phyloP scores from a whole-genome alignment of 805 yeast genomes.

The Grigorovia yakushimaensis region DNA sequence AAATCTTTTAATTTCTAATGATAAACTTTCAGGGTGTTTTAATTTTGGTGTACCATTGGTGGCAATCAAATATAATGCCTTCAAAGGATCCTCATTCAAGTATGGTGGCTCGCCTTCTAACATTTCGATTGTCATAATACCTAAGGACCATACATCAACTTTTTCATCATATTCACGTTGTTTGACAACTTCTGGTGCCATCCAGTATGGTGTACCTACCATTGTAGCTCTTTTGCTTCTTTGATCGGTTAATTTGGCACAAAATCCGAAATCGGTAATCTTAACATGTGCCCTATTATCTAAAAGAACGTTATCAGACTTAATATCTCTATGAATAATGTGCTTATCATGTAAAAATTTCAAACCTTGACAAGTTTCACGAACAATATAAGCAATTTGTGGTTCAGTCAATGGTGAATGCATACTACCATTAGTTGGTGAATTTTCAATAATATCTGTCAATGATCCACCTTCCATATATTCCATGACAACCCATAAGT shows the following conservation, averaged over 20 bases:
- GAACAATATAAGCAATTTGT: conserved; percentile 86
- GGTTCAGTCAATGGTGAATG: conserved; percentile 52
- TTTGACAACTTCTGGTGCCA: conserved; percentile 98
- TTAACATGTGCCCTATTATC: conserved; percentile 80
- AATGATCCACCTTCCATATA: conserved; percentile 98
- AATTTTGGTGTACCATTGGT: conserved; percentile 95
- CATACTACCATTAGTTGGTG: conserved; percentile 38
- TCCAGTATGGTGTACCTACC: conserved; percentile 99
- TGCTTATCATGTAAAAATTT: conserved; percentile 86
- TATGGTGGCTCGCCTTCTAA: conserved; percentile 98
- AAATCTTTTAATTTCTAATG: conserved; percentile 73
- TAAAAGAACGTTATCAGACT: conserved; percentile 86
- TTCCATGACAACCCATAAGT: conserved; percentile 99
- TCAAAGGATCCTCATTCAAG: conserved; percentile 88
- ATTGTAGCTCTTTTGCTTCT: conserved; percentile 89
- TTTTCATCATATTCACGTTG: conserved; percentile 94
- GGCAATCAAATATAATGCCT: conserved; percentile 88
- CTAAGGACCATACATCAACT: conserved; percentile 96
- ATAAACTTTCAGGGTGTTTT: conserved; percentile 77
- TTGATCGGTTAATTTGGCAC: conserved; percentile 82
- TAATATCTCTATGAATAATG: conserved; percentile 93
- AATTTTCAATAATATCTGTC: conserved; percentile 91
- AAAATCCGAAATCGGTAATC: conserved; percentile 94
- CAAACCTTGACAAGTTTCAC: conserved; percentile 83
- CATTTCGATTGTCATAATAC: conserved; percentile 98